Percentiles rank a stretch among this genome's conserved stretches.
Conservation (phyloP, 2,329 filamentous ascomycete species). For the Akanthomyces uredinophilus region DNA sequence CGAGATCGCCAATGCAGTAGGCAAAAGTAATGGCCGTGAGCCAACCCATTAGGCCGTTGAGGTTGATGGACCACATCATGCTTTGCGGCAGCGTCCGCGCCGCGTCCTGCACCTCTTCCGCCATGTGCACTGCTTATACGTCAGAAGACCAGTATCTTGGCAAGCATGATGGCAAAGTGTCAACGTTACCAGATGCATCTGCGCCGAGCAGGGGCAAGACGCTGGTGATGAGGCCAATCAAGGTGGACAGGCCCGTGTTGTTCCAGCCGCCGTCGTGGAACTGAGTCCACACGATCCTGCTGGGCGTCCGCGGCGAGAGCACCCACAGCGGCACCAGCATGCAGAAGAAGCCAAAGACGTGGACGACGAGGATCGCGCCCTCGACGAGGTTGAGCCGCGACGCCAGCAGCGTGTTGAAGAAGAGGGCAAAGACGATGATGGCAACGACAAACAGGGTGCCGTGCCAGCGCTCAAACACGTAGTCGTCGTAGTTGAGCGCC, state of each 20-base stretch:
- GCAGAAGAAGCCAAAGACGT: constrained; percentile 22
- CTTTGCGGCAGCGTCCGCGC: constrained; percentile 16
- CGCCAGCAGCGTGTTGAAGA: constrained; percentile 27
- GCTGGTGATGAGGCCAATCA: constrained; percentile 33
- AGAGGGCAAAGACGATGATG: constrained; percentile 28
- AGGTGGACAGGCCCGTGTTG: constrained; percentile 30
- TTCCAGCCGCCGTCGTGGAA: constrained; percentile 31
- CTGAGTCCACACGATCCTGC: constrained; percentile 24
- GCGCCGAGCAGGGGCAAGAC: constrained; percentile 30
- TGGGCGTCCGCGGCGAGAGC: constrained; percentile 26
- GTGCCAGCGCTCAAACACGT: constrained; percentile 34
- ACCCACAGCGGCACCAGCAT: constrained; percentile 35
- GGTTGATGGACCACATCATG: constrained; percentile 19
- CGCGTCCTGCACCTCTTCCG: constrained; percentile 18
- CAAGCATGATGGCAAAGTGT: background rate
- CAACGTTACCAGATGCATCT: constrained; percentile 20
- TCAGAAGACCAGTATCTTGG: background rate
- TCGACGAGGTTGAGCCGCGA: constrained; percentile 37
- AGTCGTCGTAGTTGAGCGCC: constrained; percentile 29
- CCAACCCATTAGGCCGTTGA: constrained; percentile 37
- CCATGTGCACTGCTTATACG: constrained; percentile 17
- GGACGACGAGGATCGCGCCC: constrained; percentile 38
- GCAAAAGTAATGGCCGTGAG: constrained; percentile 31
- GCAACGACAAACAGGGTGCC: constrained; percentile 39
- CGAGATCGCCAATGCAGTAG: constrained; percentile 29